Base-by-base conservation (phyloP, 139 green algal species). In the Ostreobium quekettii region DNA sequence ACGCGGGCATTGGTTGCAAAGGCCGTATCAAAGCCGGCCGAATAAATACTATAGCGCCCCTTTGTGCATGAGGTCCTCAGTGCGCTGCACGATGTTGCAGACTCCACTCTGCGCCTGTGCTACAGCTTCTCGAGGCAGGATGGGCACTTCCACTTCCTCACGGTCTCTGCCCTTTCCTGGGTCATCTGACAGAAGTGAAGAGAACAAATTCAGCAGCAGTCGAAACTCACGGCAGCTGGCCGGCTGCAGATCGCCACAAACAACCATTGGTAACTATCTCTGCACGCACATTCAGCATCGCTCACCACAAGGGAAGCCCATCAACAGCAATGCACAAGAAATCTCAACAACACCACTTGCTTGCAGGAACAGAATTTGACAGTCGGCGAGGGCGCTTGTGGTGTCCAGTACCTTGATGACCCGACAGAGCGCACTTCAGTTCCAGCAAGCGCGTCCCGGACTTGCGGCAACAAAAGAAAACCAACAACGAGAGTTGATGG, bases 121-220 rank as follows among this genome's bases (percentile, higher is more conserved):
- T n/a, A n/a, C n/a, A n/a, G n/a, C n/a, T n/a, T n/a, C n/a, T n/a
- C n/a, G n/a, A n/a, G n/a, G 61, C 76, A 82, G 6, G 67, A 63
- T 1, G 60, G 60, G 66, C 82, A 90, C 15, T 81, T 77, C 85
- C 85, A 91, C 3, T 74, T 81, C 26, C 75, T 77, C 33, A 80
- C 78, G 32, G 75, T 71, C 47, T 85, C 64, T 2, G 85, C 85
- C 67, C 87, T 88, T n/a, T 71, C 72, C 11, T 77, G 74, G n/a
- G 83, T 86, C 85, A 91, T 91, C 75, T 88, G 78, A 47, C 67
- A 33, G 4, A 11, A 62, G 24, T 1, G 28, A 66, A 3, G 29
- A 62, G 8, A 33, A 36, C 62, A 29, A 28, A 31, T 48, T 24
- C 6, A 4, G 15, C 60, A 66, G 46, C 28, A 60, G 19, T 42